A percentile compares a stretch with the other conserved stretches of the same genome.
Evolutionary conservation across 2,329 filamentous ascomycete species (phyloP).

Genomic region (Chaetothyriales sp.): DNA sequence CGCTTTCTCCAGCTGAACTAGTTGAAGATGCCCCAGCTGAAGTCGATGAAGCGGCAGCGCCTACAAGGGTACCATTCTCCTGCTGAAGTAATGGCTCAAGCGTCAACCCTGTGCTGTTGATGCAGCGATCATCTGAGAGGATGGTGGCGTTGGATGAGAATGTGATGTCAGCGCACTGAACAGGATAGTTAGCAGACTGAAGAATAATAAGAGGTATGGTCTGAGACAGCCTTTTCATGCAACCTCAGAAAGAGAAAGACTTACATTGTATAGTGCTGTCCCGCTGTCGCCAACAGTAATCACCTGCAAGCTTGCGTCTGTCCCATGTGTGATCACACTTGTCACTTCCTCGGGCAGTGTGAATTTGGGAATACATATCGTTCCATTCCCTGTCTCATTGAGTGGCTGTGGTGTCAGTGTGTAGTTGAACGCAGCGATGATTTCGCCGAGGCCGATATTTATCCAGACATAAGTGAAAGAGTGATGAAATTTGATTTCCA

Average conservation of each 20-base stretch:
- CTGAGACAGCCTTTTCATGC: too few relatives aligned
- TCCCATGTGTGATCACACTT: conserved; percentile 10
- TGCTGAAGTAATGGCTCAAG: conserved; percentile 18
- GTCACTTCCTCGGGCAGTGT: conserved; percentile 20
- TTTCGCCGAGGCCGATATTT: conserved; percentile 31
- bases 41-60: background rate
- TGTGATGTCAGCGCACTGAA: conserved; percentile 32
- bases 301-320: conserved; percentile 32
- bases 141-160: conserved; percentile 28
- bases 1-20: conserved; percentile 7
- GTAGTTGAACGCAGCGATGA: conserved; percentile 33
- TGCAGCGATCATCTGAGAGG: conserved; percentile 25
- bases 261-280: conserved; percentile 35
- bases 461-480: conserved; percentile 33
- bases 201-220: background rate
- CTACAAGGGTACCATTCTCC: background rate
- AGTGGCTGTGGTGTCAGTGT: conserved; percentile 27
- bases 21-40: conserved; percentile 25
- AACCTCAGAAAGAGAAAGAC: conserved; percentile 10
- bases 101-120: conserved; percentile 28
- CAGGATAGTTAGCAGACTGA: background rate
- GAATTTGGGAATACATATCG: conserved; percentile 32
- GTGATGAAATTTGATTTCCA: conserved; percentile 30
- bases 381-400: conserved; percentile 36
- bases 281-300: conserved; percentile 30